A percentile compares a stretch with the other conserved stretches of the same genome.
Evolutionary conservation across 164 flowering plant species (phyloP).

Genomic region (Tinospora cordifolia): DNA sequence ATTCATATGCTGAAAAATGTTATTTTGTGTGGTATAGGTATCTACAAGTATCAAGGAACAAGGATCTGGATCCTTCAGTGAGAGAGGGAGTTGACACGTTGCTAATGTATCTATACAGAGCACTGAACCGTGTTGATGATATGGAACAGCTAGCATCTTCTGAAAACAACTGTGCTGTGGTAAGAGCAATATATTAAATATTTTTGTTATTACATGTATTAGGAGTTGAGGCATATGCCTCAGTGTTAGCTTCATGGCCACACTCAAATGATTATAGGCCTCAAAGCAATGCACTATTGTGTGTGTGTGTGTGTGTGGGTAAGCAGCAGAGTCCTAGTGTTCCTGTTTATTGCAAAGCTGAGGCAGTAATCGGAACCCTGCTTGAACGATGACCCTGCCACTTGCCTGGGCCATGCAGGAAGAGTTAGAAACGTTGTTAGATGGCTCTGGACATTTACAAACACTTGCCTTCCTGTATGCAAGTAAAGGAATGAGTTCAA

Average conservation of each 20-base stretch:
- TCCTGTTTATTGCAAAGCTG: constrained; percentile 46
- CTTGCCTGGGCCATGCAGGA: constrained; percentile 89
- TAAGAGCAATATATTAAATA: constrained; percentile 28
- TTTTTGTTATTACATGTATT: constrained; percentile 5
- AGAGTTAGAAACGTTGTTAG: constrained; percentile 83
- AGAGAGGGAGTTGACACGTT: constrained; percentile 95
- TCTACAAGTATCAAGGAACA: constrained; percentile 54
- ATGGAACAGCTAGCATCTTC: constrained; percentile 94
- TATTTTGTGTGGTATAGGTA: constrained; percentile 39
- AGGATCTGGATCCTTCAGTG: constrained; percentile 46
- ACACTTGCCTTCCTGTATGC: constrained; percentile 92
- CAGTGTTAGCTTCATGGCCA: constrained; percentile 9
- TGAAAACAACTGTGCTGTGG: constrained; percentile 81
- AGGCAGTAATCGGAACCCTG: constrained; percentile 43
- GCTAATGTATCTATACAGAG: constrained; percentile 89
- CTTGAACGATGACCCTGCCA: constrained; percentile 68
- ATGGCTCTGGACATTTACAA: constrained; percentile 87
- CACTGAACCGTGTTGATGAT: constrained; percentile 60
- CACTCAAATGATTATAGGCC: constrained; percentile 25
- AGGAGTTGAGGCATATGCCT: not conserved
- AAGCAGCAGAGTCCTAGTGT: constrained; percentile 40
- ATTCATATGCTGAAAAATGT: not conserved
- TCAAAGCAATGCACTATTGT: constrained; percentile 37
- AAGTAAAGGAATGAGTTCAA: constrained; percentile 74
- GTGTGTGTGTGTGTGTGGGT: constrained; percentile 39